Evolutionary conservation across 306 rosid species (phyloP), one percentile per base, ranked within the genome.

Genomic region (Vachellia pachyceras): DNA sequence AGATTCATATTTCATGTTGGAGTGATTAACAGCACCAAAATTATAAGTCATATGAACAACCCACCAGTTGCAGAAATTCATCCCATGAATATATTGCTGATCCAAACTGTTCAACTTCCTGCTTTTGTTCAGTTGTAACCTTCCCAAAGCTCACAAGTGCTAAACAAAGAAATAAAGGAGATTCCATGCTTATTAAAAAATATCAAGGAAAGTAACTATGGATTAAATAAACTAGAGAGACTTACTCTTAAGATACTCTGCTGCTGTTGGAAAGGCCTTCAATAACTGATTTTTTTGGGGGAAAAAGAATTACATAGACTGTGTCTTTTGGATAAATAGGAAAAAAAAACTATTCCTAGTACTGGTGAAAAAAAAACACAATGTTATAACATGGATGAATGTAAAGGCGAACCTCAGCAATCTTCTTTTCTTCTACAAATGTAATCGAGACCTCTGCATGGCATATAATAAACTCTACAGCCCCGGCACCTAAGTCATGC

Each of bases 71-170:
- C 83, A 95, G 84, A 85, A 95, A 93, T 72, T 91, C 94, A 65
- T 80, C 86, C 99, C 99, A 95, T 2, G 97, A 88, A 86, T 91
- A 89, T 80, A 95, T 77, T 54, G 77, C 68, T 85, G 89, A 61
- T 52, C 90, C 97, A 82, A 80, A 90, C 77, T 82, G 81, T 69
- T 86, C 85, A 81, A 90, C 89, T 67, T 87, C 86, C 84, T 88
- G 90, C 87, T 87, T 95, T 84, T 95, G 95, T 73, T 89, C 90
- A 22, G 83, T 78, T 5, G 97, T 77, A 88, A 90, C 96, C 79
- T 91, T 88, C 54, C 97, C 97, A 35, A 95, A 93, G 92, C 99
- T 93, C 90, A 95, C 97, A 85, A 95, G 73, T 69, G 91, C 99
- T 95, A 74, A 77, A 80, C 55, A 77, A 44, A 52, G 58, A 84